Evolutionary conservation across 345 rosid species (phyloP).

Genomic region (Lenwebbia sp.): DNA sequence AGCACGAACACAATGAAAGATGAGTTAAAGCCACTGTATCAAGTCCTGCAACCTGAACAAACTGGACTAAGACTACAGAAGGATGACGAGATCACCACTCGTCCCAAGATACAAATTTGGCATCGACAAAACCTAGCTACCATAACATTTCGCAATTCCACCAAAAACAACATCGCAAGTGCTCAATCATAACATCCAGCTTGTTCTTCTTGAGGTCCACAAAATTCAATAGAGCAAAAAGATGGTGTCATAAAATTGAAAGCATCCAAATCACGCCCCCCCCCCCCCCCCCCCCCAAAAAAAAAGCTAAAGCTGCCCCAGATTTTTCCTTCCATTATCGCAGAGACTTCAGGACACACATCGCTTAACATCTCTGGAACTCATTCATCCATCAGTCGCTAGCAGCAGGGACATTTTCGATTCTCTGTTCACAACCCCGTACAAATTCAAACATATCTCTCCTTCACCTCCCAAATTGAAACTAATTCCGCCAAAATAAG

Average conservation of each 20-base stretch:
- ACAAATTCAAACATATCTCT: background rate
- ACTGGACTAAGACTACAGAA: background rate
- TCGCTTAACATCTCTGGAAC: background rate
- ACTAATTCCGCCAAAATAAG: background rate
- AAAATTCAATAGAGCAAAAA: background rate
- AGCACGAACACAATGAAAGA: background rate
- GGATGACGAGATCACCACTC: background rate
- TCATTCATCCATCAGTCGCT: background rate
- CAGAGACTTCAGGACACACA: background rate
- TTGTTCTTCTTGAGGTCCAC: background rate
- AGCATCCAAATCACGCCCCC: background rate
- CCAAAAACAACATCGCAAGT: background rate
- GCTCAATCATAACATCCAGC: background rate
- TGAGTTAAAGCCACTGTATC: background rate
- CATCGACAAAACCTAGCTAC: background rate
- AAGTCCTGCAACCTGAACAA: background rate
- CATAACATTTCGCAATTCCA: background rate
- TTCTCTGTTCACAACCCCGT: background rate
- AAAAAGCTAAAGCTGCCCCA: background rate
- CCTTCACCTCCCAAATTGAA: background rate
- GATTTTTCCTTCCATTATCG: background rate
- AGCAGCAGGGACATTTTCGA: background rate
- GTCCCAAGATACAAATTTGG: background rate
- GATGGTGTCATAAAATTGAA: background rate
- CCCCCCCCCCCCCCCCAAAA: too few species aligned